Base-by-base conservation (phyloP, 805 yeast genomes). In the Zygoascus bituminiphila region DNA sequence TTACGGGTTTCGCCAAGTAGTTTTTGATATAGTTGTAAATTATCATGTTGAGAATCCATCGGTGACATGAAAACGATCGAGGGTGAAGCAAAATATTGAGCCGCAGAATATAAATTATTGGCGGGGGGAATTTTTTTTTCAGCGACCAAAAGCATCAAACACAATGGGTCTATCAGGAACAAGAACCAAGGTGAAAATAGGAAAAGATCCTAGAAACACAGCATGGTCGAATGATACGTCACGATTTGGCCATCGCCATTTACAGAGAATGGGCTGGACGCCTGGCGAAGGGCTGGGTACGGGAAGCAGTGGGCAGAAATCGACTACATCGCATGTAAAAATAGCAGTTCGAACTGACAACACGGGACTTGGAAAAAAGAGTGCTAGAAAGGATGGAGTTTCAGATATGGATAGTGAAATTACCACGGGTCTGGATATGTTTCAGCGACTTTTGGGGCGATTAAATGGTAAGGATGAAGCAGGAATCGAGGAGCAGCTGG, bases 201-300 rank as follows among this genome's bases (percentile, higher is more conserved):
- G 98, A 9, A 67, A 75, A 33, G 98, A 91, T 68, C 98, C 98
- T 15, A 73, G 98, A 61, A 91, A 91, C 61, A 89, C 96, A 1
- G 77, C 80, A 52, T 91, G 98, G 98, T 83, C 96, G 22, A 88
- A 88, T 61, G 86, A 69, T 52, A 62, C 56, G 21, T 51, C 51
- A 3, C 69, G 96, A 45, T 91, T 91, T 60, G 98, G 98, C 0
- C 96, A 85, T 63, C 78, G 83, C 59, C 88, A 88, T 64, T 65
- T 91, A 51, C 79, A 79, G 53, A 82, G 78, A 56, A 70, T 82
- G 61, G 98, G 98, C 15, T 91, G 98, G 98, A 75, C 72, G 46
- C 95, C 95, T 1, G 98, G 98, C 17, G 69, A 72, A 53, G 98
- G 98, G 6, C 73, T 91, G 19, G 98, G 98, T 1, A 63, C 77